These are phyloP conservation scores for Verbena officinalis DNA, from an alignment of 257 asterid species.

Conservation along the genomic window DNA sequence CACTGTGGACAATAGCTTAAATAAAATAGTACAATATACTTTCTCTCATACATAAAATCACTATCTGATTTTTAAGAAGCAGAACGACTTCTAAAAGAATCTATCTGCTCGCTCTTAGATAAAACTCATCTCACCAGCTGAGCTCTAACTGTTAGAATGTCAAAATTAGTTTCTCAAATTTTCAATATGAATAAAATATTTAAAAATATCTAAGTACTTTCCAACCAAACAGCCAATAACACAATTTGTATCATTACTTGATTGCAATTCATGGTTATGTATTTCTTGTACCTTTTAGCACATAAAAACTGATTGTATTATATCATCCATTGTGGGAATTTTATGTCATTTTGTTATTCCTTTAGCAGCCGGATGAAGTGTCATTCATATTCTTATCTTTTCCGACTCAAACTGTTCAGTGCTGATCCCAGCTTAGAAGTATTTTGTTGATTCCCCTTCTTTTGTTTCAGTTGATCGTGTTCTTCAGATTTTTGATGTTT, in stretches of 20 bases:
- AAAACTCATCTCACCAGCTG: no score
- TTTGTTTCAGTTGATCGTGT: constrained; percentile 20
- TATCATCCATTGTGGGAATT: background rate
- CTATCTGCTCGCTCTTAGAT: no score
- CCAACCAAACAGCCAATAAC: background rate
- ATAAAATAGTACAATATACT: background rate
- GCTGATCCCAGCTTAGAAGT: constrained; percentile 20
- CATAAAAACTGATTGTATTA: background rate
- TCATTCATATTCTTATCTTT: background rate
- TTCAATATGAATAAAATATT: no score
- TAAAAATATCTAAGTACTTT: no score
- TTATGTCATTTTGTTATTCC: constrained; percentile 4
- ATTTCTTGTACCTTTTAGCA: background rate
- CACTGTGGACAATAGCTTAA: background rate
- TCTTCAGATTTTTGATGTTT: background rate
- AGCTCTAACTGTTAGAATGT: no score
- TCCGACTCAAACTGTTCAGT: constrained; percentile 3
- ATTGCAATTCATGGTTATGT: background rate
- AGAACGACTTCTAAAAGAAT: no score
- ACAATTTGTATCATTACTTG: background rate
- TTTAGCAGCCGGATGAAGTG: constrained; percentile 15
- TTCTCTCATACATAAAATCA: no score
- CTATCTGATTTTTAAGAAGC: no score
- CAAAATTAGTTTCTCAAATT: no score
- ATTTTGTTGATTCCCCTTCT: constrained; percentile 19